phyloP scores from a whole-genome alignment of 73 alveolate genomes.

The Durusdinium trenchii region DNA sequence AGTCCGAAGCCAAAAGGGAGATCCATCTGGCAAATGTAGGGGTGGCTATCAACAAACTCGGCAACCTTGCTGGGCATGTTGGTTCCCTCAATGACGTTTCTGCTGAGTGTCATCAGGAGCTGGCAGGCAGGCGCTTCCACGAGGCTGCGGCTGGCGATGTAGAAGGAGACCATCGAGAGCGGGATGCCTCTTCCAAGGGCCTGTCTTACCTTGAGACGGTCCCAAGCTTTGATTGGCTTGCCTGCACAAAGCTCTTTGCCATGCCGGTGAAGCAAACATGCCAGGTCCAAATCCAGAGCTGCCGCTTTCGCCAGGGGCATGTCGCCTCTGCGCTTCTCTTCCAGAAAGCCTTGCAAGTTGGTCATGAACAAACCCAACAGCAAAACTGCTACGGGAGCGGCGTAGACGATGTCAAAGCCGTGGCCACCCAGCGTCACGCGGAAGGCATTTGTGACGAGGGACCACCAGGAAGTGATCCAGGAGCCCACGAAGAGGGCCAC shows the following conservation, averaged over 20 bases:
- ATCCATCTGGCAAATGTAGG: neutral
- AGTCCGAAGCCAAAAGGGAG: slow-evolving; percentile 14
- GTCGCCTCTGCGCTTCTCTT: neutral
- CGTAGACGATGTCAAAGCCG: neutral
- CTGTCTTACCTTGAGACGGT: neutral
- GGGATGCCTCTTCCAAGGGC: slow-evolving; percentile 30
- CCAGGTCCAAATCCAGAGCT: neutral
- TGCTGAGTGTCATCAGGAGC: neutral
- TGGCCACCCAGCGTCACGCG: neutral
- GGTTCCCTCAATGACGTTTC: neutral
- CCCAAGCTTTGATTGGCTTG: neutral
- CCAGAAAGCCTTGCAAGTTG: neutral
- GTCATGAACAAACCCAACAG: neutral
- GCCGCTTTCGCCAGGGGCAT: neutral
- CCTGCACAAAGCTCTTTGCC: neutral
- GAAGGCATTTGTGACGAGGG: neutral
- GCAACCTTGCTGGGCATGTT: neutral
- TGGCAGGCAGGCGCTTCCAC: slow-evolving; percentile 11
- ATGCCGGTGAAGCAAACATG: neutral
- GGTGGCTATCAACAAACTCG: neutral
- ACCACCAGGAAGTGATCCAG: slow-evolving; percentile 8
- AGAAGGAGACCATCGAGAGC: neutral
- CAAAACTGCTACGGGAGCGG: neutral
- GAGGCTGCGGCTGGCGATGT: slow-evolving; percentile 16
- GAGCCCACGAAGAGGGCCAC: slow-evolving; percentile 4